Evolutionary conservation across 2,329 filamentous ascomycete species (phyloP), one percentile per base, ranked within the genome.

Genomic region (Sporothrix globosa): DNA sequence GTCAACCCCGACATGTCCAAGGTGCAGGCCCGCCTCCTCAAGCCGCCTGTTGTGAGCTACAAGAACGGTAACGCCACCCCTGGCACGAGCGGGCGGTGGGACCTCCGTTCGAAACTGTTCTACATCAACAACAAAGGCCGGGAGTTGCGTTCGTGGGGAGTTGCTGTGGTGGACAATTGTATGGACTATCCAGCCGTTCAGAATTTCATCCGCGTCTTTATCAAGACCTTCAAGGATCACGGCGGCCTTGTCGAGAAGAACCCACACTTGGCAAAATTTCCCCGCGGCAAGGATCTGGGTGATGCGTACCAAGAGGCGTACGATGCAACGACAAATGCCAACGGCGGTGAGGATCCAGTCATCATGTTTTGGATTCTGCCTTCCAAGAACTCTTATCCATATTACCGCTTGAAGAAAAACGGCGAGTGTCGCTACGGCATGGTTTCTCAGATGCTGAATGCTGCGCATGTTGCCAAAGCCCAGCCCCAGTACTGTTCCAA

Each of bases 401-500:
- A 99, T 75, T 88, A 92, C 68, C 88, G 92, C 0, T 86, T 98
- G 78, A 99, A 99, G 87, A 94, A 94, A 80, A 92, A 88, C 34
- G 90, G 88, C 72, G 96, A 99, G 75, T 95, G 92, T 76, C 90
- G 92, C 46, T 94, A 89, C 74, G 93, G 91, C n/a, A 86, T 94
- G 17, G 84, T 93, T 0, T 92, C 93, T 0, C 96, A 98, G 78
- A 91, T 94, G 73, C 77, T 98, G n/a, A 90, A 93, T 74, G 82
- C 84, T 2, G 81, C 82, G 0, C 91, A 96, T 71, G 91, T 95
- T 0, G 76, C 82, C 50, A 91, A 90, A 77, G 87, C 87, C 19
- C 88, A 91, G 27, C 85, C 86, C 0, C 96, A 99, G 76, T 98
- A 98, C 80, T 91, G 92, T 76, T 96, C 92, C 0, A 99, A 99